These are phyloP conservation scores for Thecaphora frezii DNA, from an alignment of 1,284 basidiomycete genomes.

Conservation along the genomic window DNA sequence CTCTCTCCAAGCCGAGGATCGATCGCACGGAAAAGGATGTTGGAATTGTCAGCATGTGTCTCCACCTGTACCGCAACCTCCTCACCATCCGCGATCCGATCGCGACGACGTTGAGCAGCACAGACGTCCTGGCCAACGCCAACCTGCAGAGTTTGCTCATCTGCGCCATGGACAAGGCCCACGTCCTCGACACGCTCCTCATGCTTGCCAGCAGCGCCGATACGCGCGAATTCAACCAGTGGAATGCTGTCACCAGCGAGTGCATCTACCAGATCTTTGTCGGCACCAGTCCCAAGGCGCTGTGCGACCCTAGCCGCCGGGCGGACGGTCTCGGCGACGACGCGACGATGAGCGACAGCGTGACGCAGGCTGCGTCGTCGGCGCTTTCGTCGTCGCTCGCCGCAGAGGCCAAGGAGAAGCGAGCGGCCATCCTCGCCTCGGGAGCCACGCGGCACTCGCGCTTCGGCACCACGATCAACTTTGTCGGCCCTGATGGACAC, in stretches of 20 bases:
- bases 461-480: constrained; percentile 56
- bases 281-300: constrained; percentile 32
- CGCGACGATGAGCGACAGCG: background rate
- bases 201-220: constrained; percentile 56
- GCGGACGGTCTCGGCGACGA: background rate
- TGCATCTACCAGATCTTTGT: constrained; percentile 56
- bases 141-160: constrained; percentile 52
- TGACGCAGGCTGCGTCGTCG: constrained; percentile 2
- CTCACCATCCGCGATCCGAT: constrained; percentile 54
- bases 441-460: constrained; percentile 49
- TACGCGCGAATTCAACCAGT: constrained; percentile 42
- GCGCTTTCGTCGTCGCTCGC: constrained; percentile 36
- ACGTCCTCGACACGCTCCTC: constrained; percentile 51
- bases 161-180: constrained; percentile 39
- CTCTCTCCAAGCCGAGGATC: constrained; percentile 46
- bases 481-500: constrained; percentile 45
- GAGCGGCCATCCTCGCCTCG: constrained; percentile 13
- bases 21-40: constrained; percentile 48
- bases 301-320: constrained; percentile 9
- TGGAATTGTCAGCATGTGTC: constrained; percentile 53
- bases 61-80: constrained; percentile 58
- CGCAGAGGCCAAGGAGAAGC: constrained; percentile 40
- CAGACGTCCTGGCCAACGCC: constrained; percentile 41
- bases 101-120: constrained; percentile 41
- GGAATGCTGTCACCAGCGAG: constrained; percentile 51